Base-by-base conservation (phyloP, 2,329 filamentous ascomycete species). In the Penicillium sp. region DNA sequence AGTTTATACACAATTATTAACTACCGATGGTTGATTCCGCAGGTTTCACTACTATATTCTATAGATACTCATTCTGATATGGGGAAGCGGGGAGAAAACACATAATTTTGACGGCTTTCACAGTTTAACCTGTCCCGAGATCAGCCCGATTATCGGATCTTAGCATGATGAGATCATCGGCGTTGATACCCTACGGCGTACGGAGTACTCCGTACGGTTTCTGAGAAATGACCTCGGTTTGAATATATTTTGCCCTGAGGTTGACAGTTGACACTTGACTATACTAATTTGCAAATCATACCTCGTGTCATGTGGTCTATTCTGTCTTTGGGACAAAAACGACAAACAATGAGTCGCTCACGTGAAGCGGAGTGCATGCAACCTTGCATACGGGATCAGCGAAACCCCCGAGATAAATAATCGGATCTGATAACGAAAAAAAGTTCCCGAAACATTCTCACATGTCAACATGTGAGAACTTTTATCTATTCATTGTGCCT, bases 341-440 rank as follows among this genome's bases (percentile, higher is more conserved):
- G 4, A 24, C n/a, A 16, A 42, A n/a, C 5, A 16, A 42, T 8
- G 13, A 42, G 13, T 10, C 6, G 31, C 14, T 31, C 50, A 50
- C 22, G 40, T 37, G 42, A 20, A 48, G 42, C 18, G 18, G 8
- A 31, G 14, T 22, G 38, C 22, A 32, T 22, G 38, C 22, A 32
- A 14, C 32, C 18, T 26, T 35, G n/a, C 7, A 29, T n/a, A 32
- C 26, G 31, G 39, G 43, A 18, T 50, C 29, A 22, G 38, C 18
- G 20, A 43, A 24, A 51, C 26, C 4, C 13, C 53, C 38, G 45
- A 35, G 45, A 54, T 47, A 46, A 43, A 37, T 2, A 44, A 50
- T 63, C 62, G 60, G 62, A 65, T 65, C 63, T 61, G 63, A 65
- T 65, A 65, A 65, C 57, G n/a, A n/a, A 51, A 32, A 51, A 29